Evolutionary conservation across 805 yeast genomes (phyloP).

Genomic region (Wickerhamiella nectarea): DNA sequence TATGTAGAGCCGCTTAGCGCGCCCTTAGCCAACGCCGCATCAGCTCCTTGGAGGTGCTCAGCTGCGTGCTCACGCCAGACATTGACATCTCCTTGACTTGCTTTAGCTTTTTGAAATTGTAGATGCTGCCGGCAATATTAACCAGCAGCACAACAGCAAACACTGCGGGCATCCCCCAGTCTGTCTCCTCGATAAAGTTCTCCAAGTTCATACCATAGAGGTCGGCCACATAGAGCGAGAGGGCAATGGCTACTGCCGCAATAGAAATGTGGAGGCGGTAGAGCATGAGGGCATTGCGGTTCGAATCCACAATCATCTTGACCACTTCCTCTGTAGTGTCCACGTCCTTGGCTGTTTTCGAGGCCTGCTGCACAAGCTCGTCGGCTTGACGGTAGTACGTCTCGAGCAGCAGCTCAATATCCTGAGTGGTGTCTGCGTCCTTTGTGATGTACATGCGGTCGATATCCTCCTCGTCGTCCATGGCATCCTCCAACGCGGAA

Average conservation of each 20-base stretch:
- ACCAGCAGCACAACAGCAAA: constrained; percentile 32
- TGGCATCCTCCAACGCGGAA: constrained; percentile 65
- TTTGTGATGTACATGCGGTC: constrained; percentile 58
- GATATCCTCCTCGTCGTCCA: constrained; percentile 78
- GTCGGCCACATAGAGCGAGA: constrained; percentile 75
- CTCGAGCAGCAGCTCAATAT: constrained; percentile 75
- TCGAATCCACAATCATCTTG: constrained; percentile 80
- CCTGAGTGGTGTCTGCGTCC: constrained; percentile 31
- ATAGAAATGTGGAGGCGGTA: constrained; percentile 72
- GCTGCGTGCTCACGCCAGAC: constrained; percentile 7
- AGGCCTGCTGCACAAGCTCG: constrained; percentile 85
- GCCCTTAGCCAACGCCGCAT: constrained; percentile 10
- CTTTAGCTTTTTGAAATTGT: constrained; percentile 44
- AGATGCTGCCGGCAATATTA: constrained; percentile 34
- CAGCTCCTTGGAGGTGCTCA: constrained; percentile 11
- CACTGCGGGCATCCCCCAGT: constrained; percentile 50
- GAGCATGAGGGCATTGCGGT: constrained; percentile 79
- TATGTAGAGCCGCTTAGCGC: not conserved
- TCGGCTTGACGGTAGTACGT: constrained; percentile 85
- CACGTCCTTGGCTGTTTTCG: constrained; percentile 67
- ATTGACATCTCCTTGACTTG: constrained; percentile 19
- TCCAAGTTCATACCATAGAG: constrained; percentile 91
- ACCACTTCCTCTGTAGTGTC: constrained; percentile 87
- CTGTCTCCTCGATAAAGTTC: constrained; percentile 75
- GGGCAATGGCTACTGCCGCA: constrained; percentile 71